Conservation (phyloP, 805 yeast genomes). For the Candida multigemmis region DNA sequence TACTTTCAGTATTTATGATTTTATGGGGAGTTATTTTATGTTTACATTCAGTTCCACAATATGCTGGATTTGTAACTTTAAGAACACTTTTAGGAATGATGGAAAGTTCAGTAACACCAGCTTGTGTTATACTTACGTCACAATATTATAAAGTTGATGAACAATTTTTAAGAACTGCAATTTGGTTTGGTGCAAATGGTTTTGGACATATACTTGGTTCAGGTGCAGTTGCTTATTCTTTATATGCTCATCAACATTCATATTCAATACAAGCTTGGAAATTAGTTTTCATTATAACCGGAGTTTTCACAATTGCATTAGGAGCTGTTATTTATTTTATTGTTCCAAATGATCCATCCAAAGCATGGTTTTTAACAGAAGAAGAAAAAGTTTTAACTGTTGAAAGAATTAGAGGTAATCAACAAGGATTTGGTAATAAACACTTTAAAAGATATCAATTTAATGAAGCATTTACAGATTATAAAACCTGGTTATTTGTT, state of each 20-base stretch:
- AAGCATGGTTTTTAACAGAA: conserved; percentile 29
- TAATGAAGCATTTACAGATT: conserved; percentile 24
- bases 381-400: conserved; percentile 25
- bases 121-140: conserved; percentile 12
- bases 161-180: conserved; percentile 13
- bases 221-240: conserved; percentile 47
- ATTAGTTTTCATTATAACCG: conserved; percentile 49
- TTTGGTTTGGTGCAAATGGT: conserved; percentile 23
- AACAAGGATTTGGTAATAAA: conserved; percentile 35
- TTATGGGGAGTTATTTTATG: conserved; percentile 28
- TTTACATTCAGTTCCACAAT: conserved; percentile 28
- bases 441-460: conserved; percentile 28
- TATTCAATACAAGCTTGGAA: conserved; percentile 50
- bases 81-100: conserved; percentile 11
- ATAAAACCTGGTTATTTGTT: conserved; percentile 25
- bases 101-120: conserved; percentile 15
- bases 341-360: conserved; percentile 27
- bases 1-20: conserved; percentile 17
- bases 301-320: conserved; percentile 44
- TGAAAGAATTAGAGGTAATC: conserved; percentile 19
- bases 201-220: conserved; percentile 29
- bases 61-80: conserved; percentile 11
- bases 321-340: conserved; percentile 40
- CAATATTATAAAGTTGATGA: conserved; percentile 15
- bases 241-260: conserved; percentile 24